These are phyloP conservation scores for Fusarium staphyleae DNA, from an alignment of 2,329 filamentous ascomycete species.

Conservation along the genomic window DNA sequence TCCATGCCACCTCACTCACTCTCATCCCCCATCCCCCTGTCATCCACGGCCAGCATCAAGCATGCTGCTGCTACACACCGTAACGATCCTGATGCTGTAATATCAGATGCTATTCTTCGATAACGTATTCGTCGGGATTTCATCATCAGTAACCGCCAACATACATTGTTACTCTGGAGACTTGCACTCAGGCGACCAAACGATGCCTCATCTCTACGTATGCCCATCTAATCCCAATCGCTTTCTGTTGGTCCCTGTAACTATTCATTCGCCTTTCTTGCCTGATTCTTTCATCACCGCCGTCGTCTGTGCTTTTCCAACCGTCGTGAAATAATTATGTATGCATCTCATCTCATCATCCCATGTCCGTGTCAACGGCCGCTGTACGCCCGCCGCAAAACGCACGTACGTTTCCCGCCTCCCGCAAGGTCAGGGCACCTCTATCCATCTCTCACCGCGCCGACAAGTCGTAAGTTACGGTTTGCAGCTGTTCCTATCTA, in stretches of 20 bases:
- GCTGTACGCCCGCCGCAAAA: constrained; percentile 1
- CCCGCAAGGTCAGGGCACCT: constrained; percentile 24
- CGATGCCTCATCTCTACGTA: too few species aligned
- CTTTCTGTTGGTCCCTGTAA: too few species aligned
- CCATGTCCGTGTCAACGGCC: constrained; percentile 5
- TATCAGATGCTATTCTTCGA: too few species aligned
- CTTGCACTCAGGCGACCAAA: too few species aligned
- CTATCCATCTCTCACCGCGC: constrained; percentile 21
- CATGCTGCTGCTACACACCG: constrained; percentile 18
- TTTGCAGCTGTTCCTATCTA: background rate
- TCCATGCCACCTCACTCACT: constrained; percentile 32
- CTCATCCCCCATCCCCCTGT: background rate
- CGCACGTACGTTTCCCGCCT: constrained; percentile 18
- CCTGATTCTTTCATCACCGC: constrained; percentile 4
- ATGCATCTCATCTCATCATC: background rate
- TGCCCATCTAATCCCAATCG: too few species aligned
- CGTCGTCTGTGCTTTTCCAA: background rate
- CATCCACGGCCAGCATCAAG: background rate
- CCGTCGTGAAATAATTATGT: background rate
- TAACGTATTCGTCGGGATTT: too few species aligned
- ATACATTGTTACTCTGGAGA: too few species aligned
- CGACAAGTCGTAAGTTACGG: constrained; percentile 27
- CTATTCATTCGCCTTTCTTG: constrained; percentile 4
- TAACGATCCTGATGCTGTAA: background rate
- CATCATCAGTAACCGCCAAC: too few species aligned